Percentiles rank a stretch among this genome's conserved stretches.
Conservation (phyloP, 805 yeast species). For the Suhomyces pyralidae region DNA sequence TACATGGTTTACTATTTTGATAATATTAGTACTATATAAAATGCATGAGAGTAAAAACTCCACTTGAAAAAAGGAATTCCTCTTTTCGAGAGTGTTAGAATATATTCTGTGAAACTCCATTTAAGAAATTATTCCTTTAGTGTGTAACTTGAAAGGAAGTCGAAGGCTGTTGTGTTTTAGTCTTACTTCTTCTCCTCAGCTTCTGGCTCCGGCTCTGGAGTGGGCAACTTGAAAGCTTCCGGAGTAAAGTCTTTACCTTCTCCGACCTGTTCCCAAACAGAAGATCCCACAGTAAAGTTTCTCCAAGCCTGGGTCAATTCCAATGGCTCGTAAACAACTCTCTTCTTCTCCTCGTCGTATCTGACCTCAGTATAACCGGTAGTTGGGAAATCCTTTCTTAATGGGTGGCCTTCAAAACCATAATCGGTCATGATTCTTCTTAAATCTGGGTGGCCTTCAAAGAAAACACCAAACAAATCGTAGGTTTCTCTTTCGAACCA, state of each 20-base stretch:
- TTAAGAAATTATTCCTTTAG: constrained; percentile 1
- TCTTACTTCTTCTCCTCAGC: constrained; percentile 31
- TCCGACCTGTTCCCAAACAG: constrained; percentile 91
- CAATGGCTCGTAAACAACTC: constrained; percentile 85
- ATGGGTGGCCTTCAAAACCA: constrained; percentile 90
- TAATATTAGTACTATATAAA: constrained; percentile 4
- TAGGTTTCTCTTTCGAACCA: constrained; percentile 91
- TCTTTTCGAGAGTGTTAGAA: too few relatives aligned
- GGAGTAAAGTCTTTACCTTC: constrained; percentile 82
- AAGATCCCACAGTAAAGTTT: constrained; percentile 82
- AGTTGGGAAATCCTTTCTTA: constrained; percentile 89
- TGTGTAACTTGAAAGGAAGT: too few relatives aligned
- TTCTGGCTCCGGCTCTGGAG: constrained; percentile 71
- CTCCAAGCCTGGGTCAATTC: constrained; percentile 92
- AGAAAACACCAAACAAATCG: constrained; percentile 83
- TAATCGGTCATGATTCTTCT: constrained; percentile 89
- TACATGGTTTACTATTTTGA: background rate
- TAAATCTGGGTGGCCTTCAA: constrained; percentile 85
- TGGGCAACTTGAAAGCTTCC: constrained; percentile 75
- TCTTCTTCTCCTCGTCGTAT: constrained; percentile 86
- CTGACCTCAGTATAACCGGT: constrained; percentile 89
- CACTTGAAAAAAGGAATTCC: too few relatives aligned
- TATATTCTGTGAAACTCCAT: background rate
- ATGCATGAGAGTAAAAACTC: constrained; percentile 3
- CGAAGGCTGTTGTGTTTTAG: too few relatives aligned